Percentiles rank a stretch among this genome's conserved stretches.
Evolutionary conservation across 1,284 basidiomycete species (phyloP).

Genomic region (Abortiporus biennis): DNA sequence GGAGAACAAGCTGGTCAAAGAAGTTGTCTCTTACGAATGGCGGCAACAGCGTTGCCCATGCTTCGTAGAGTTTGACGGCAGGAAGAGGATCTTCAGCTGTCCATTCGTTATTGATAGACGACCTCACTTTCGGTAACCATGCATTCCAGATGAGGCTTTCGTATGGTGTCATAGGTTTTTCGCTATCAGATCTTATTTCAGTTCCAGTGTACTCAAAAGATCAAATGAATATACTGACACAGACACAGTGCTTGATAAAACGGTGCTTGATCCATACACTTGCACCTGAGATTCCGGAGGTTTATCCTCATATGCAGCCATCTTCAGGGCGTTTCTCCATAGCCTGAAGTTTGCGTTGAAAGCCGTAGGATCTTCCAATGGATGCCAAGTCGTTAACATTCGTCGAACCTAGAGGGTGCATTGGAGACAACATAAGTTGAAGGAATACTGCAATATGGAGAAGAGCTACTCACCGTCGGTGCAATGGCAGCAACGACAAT

Average conservation of each 20-base stretch:
- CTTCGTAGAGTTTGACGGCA: slow-evolving; percentile 80
- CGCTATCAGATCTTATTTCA: slow-evolving; percentile 26
- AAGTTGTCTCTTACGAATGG: slow-evolving; percentile 92
- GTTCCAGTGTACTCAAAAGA: slow-evolving; percentile 4
- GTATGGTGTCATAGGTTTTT: slow-evolving; percentile 86
- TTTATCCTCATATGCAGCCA: slow-evolving; percentile 40
- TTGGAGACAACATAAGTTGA: slow-evolving; percentile 11
- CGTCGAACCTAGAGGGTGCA: no score
- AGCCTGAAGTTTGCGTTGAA: slow-evolving; percentile 60
- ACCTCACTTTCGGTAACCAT: slow-evolving; percentile 93
- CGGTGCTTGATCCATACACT: slow-evolving; percentile 44
- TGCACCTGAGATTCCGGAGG: slow-evolving; percentile 42
- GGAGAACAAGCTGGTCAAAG: slow-evolving; percentile 91
- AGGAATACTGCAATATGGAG: background rate
- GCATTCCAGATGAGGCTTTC: slow-evolving; percentile 92
- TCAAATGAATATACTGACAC: slow-evolving; percentile 28
- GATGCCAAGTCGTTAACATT: slow-evolving; percentile 65
- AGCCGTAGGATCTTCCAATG: slow-evolving; percentile 58
- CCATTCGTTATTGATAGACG: slow-evolving; percentile 93
- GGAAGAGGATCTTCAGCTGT: slow-evolving; percentile 65
- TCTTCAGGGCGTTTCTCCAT: slow-evolving; percentile 66
- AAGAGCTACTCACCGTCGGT: slow-evolving; percentile 62
- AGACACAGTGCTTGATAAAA: slow-evolving; percentile 24
- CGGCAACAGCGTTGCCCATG: slow-evolving; percentile 86
- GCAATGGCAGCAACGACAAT: slow-evolving; percentile 88